Conservation (phyloP, 768 basidiomycete species). For the Boletus pseudopeckii region DNA sequence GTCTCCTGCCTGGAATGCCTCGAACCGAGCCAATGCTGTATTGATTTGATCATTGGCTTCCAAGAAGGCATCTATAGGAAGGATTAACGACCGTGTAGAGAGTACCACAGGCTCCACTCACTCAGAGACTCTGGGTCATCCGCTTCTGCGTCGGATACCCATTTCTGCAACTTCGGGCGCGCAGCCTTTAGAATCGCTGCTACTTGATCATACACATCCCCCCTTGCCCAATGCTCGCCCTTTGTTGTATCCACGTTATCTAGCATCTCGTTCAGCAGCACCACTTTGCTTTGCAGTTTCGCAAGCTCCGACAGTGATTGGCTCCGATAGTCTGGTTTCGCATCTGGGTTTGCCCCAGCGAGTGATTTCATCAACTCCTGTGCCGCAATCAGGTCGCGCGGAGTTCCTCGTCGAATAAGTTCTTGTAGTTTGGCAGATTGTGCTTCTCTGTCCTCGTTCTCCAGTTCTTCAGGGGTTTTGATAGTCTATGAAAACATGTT, state of each 20-base stretch:
- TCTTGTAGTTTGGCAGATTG: conserved; percentile 99
- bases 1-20: conserved; percentile 92
- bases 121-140: conserved; percentile 90
- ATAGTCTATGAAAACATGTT: conserved; percentile 56
- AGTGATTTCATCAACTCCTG: conserved; percentile 97
- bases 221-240: conserved; percentile 77
- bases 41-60: conserved; percentile 99
- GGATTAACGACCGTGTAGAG: neutral
- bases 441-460: conserved; percentile 90
- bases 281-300: conserved; percentile 92
- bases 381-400: conserved; percentile 89
- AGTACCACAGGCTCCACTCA: conserved; percentile 32
- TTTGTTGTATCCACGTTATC: conserved; percentile 77
- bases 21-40: conserved; percentile 83
- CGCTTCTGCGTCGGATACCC: conserved; percentile 91
- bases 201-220: conserved; percentile 97
- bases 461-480: conserved; percentile 94
- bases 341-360: conserved; percentile 92
- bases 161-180: conserved; percentile 93
- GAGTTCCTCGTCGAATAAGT: conserved; percentile 92
- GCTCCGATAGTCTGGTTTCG: conserved; percentile 89
- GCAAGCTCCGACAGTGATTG: conserved; percentile 89
- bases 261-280: conserved; percentile 95
- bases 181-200: conserved; percentile 76
- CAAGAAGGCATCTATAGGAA: conserved; percentile 75